Evolutionary conservation across 805 yeast species (phyloP), one percentile per base, ranked within the genome.

Genomic region (Middelhovenomyces tepae): DNA sequence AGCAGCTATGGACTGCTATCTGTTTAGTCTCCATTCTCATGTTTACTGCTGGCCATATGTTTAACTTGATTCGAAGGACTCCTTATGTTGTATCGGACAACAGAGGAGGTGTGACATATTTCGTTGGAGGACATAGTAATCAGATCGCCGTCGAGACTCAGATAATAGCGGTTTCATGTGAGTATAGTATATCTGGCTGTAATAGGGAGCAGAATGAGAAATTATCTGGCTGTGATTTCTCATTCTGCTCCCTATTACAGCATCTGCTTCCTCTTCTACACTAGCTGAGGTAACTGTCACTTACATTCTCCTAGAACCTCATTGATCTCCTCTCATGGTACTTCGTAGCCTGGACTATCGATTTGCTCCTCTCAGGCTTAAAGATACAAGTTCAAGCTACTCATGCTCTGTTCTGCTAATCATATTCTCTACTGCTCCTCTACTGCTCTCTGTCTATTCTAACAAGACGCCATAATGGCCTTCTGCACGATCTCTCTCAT

Each of bases 111-210:
- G 54, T 63, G 16, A 69, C 59, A 28, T 82, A 78, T 51, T 64
- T 78, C 26, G 67, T 68, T 43, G 62, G 65, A 4, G 85, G 85
- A 22, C 86, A 81, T 48, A 82, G 78, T 50, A 63, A 61, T 32
- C 98, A 91, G 57, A 69, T 71, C 32, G 95, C 85, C 5, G 74
- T 80, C 28, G 98, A 91, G 63, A 85, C 96, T 6, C 96, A 91
- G 61, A 69, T 86, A 33, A 59, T 91, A 24, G 75, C 85, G 2
- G 68, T 81, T 16, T 40, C 82, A 5, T 86, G 85, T 54, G n/a
- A n/a, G n/a, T n/a, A n/a, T n/a, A n/a, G n/a, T n/a, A n/a, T n/a
- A n/a, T n/a, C n/a, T n/a, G n/a, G n/a, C n/a, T n/a, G n/a, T n/a
- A n/a, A n/a, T n/a, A n/a, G n/a, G n/a, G n/a, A n/a, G n/a, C n/a